A percentile compares a stretch with the other conserved stretches of the same genome.
Evolutionary conservation across 768 basidiomycete species (phyloP).

Genomic region (Polyporus arcularius): DNA sequence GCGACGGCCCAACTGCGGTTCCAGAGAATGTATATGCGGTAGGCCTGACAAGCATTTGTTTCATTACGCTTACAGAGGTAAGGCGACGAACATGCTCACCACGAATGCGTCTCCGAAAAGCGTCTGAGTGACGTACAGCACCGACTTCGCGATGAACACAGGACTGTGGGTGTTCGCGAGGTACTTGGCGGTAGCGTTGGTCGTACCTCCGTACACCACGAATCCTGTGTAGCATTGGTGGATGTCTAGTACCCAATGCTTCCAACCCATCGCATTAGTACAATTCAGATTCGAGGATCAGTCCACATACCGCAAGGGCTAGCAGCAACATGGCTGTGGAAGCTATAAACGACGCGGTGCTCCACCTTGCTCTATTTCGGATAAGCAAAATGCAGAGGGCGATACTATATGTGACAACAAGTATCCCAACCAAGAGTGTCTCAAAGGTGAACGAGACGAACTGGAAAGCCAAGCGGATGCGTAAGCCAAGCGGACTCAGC

Average conservation of each 20-base stretch:
- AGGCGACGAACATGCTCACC: not conserved
- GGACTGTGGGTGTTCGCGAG: not conserved
- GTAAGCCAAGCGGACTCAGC: not conserved
- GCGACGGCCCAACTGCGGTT: not conserved
- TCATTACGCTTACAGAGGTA: not conserved
- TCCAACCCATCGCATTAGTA: not conserved
- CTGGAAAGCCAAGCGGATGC: not conserved
- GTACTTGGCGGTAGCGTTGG: not conserved
- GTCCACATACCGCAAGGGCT: not conserved
- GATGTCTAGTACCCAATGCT: not conserved
- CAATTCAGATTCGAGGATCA: not conserved
- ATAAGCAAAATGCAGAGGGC: not conserved
- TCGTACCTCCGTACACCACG: not conserved
- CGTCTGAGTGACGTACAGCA: not conserved
- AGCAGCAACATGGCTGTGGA: not conserved
- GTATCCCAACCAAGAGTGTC: not conserved
- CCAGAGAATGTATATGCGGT: not conserved
- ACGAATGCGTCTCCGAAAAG: not conserved
- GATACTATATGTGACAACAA: not conserved
- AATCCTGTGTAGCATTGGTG: not conserved
- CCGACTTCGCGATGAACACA: not conserved
- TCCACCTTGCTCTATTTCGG: not conserved
- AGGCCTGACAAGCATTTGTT: not conserved
- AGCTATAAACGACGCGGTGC: not conserved
- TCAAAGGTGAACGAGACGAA: not conserved